Evolutionary conservation across 2,329 filamentous ascomycete genomes (phyloP).

Genomic region (Penicillium sp.): DNA sequence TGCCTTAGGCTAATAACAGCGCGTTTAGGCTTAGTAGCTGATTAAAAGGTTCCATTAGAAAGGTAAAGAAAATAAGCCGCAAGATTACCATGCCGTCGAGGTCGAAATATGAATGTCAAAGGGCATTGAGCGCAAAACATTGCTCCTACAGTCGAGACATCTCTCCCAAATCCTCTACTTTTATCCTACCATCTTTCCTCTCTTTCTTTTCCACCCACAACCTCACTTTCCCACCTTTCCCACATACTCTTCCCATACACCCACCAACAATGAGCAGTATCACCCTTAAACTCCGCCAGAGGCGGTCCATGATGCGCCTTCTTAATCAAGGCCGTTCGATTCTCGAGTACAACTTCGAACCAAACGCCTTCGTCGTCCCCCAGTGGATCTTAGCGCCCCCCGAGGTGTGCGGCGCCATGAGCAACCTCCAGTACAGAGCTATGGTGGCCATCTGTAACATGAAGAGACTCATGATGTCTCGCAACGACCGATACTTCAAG

Average conservation of each 20-base stretch:
- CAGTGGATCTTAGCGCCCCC: slow-evolving; percentile 9
- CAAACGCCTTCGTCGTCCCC: slow-evolving; percentile 15
- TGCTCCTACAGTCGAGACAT: neutral
- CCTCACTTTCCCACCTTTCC: neutral
- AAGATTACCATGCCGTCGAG: neutral
- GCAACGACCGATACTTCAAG: slow-evolving; percentile 21
- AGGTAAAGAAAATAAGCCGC: neutral
- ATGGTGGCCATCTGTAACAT: slow-evolving; percentile 12
- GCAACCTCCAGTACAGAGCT: slow-evolving; percentile 16
- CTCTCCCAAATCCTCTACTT: neutral
- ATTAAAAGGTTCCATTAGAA: neutral
- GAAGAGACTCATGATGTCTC: slow-evolving; percentile 16
- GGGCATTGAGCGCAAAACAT: neutral
- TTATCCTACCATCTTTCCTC: neutral
- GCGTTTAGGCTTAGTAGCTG: neutral
- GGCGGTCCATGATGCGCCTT: neutral
- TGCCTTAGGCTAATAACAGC: neutral
- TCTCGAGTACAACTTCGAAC: slow-evolving; percentile 16
- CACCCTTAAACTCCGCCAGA: neutral
- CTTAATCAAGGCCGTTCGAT: slow-evolving; percentile 3
- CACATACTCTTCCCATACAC: neutral
- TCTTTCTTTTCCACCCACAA: neutral
- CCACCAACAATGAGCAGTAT: neutral
- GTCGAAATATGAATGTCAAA: neutral
- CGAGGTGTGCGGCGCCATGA: slow-evolving; percentile 9